Evolutionary conservation across 768 basidiomycete species (phyloP).

Genomic region (Mycena rosella): DNA sequence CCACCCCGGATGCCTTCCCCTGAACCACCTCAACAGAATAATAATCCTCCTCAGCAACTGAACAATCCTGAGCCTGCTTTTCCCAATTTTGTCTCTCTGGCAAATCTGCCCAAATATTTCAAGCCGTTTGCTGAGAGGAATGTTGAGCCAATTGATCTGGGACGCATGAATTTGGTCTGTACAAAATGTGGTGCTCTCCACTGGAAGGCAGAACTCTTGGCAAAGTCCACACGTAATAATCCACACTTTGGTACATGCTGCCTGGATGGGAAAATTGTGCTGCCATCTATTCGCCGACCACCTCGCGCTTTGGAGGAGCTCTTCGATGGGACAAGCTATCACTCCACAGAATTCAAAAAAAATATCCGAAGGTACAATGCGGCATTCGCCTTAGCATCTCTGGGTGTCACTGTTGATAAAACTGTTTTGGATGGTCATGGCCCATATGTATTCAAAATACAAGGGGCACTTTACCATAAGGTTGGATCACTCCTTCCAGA

Average conservation of each 20-base stretch:
- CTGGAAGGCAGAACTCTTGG: constrained; percentile 47
- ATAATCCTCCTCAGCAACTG: neutral
- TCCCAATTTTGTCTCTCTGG: neutral
- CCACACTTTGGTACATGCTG: constrained; percentile 54
- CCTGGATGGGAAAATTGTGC: constrained; percentile 46
- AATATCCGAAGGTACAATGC: constrained; percentile 53
- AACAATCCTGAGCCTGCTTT: constrained; percentile 2
- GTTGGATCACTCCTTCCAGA: constrained; percentile 45
- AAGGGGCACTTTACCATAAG: no score
- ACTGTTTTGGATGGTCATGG: constrained; percentile 36
- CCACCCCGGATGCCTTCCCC: neutral
- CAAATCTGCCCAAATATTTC: constrained; percentile 7
- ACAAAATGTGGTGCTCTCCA: constrained; percentile 50
- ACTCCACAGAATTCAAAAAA: constrained; percentile 42
- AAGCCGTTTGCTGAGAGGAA: neutral
- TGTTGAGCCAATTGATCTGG: constrained; percentile 38
- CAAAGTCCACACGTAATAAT: constrained; percentile 13
- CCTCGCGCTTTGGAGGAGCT: constrained; percentile 39
- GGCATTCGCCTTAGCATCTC: constrained; percentile 50
- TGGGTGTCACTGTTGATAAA: constrained; percentile 43
- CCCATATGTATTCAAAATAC: constrained; percentile 44
- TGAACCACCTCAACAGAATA: neutral
- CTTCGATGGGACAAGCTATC: constrained; percentile 25
- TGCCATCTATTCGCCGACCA: constrained; percentile 43
- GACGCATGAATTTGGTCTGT: constrained; percentile 51